Evolutionary conservation across 2,329 filamentous ascomycete species (phyloP).

Genomic region (Trichoderma sp.): DNA sequence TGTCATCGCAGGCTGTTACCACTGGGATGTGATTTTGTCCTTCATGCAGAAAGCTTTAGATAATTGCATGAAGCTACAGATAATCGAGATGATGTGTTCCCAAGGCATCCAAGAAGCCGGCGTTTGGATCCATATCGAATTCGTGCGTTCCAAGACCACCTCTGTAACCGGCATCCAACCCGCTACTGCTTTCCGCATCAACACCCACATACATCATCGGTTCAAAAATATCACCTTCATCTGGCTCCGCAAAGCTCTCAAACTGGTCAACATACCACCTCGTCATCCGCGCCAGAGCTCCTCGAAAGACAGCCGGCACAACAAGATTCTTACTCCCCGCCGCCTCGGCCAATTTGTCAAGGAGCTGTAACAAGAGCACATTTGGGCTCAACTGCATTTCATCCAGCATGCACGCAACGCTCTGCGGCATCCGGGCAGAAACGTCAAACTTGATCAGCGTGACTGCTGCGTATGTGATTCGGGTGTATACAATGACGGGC

Average conservation of each 20-base stretch:
- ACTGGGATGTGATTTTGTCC: background rate
- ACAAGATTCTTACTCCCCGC: background rate
- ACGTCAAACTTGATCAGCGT: conserved; percentile 5
- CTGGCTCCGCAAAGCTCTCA: background rate
- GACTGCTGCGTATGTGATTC: background rate
- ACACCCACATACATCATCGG: background rate
- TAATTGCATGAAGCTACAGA: background rate
- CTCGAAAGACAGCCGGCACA: background rate
- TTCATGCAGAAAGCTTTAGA: background rate
- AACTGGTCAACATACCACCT: conserved; percentile 3
- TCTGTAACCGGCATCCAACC: background rate
- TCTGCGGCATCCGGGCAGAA: background rate
- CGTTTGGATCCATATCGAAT: background rate
- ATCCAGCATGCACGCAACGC: background rate
- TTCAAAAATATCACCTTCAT: background rate
- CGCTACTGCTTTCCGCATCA: background rate
- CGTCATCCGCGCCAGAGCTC: background rate
- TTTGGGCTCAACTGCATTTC: background rate
- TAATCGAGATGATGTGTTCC: background rate
- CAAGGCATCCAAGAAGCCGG: background rate
- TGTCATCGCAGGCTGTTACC: background rate
- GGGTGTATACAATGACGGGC: background rate
- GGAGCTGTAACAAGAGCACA: background rate
- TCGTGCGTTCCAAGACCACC: background rate
- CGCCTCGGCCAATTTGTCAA: background rate